A percentile compares a stretch with the other conserved stretches of the same genome.
Conservation (phyloP, 495 filamentous ascomycete genomes). For the Penicillium arizonense region DNA sequence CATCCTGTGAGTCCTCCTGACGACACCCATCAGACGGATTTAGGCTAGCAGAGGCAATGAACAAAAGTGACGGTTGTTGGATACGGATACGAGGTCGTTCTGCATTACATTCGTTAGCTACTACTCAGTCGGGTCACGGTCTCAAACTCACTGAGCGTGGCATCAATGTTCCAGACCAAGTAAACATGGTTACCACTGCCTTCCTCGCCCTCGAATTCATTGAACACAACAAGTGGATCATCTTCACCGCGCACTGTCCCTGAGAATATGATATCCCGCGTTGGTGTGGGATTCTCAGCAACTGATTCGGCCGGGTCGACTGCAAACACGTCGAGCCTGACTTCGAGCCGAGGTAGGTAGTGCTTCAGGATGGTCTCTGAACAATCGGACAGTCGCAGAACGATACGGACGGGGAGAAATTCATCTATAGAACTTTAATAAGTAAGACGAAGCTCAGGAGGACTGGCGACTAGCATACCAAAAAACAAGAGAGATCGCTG, state of each 20-base stretch:
- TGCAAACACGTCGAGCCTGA: conserved; percentile 71
- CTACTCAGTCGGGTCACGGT: not conserved
- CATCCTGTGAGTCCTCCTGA: conserved; percentile 52
- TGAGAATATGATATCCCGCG: conserved; percentile 65
- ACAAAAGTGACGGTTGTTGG: conserved; percentile 73
- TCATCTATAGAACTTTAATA: conserved; percentile 72
- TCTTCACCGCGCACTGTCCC: conserved; percentile 57
- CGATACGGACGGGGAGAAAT: conserved; percentile 66
- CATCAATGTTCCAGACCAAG: conserved; percentile 76
- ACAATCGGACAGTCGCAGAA: conserved; percentile 65
- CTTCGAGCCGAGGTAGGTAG: conserved; percentile 60
- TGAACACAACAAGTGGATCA: conserved; percentile 61
- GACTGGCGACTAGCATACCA: conserved; percentile 52
- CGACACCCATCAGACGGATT: conserved; percentile 54
- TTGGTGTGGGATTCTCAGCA: conserved; percentile 44
- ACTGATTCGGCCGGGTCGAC: conserved; percentile 54
- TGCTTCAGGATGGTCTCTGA: conserved; percentile 57
- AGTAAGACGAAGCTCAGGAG: conserved; percentile 49
- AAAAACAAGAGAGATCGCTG: conserved; percentile 61
- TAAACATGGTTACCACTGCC: conserved; percentile 59
- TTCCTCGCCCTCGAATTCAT: conserved; percentile 52
- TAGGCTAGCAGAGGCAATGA: conserved; percentile 70
- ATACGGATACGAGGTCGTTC: conserved; percentile 74
- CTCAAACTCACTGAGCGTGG: conserved; percentile 61
- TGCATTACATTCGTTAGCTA: conserved; percentile 19